Conservation (phyloP, 1,284 basidiomycete genomes). For the Neotropicomus parvogracilis region DNA sequence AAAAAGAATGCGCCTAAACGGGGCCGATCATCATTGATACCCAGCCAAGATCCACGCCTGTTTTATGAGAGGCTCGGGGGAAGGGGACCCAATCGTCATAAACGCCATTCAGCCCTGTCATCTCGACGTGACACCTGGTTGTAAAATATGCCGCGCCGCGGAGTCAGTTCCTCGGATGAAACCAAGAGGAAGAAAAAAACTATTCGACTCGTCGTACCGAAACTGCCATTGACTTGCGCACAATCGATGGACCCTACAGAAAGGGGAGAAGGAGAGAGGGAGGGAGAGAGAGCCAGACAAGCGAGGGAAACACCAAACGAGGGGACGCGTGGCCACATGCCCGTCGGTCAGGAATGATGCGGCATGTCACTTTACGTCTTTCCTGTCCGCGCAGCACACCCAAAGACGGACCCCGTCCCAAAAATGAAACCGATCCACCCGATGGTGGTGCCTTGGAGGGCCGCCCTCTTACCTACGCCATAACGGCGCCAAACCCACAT, state of each 20-base stretch:
- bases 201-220: slow-evolving; percentile 10
- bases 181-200: slow-evolving; percentile 1
- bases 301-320: background rate
- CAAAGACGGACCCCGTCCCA: slow-evolving; percentile 2
- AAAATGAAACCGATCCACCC: slow-evolving; percentile 16
- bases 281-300: background rate
- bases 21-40: slow-evolving; percentile 23
- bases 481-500: slow-evolving; percentile 11
- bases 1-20: background rate
- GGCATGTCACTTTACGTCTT: slow-evolving; percentile 27
- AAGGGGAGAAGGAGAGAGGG: background rate
- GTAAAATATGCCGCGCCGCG: slow-evolving; percentile 20
- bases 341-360: slow-evolving; percentile 23
- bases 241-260: background rate
- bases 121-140: slow-evolving; percentile 16
- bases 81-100: slow-evolving; percentile 7
- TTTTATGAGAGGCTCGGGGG: slow-evolving; percentile 10
- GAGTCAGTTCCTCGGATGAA: slow-evolving; percentile 16
- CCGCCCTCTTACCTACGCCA: slow-evolving; percentile 14
- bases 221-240: background rate
- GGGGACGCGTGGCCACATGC: slow-evolving; percentile 16
- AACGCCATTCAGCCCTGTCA: slow-evolving; percentile 16
- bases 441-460: slow-evolving; percentile 3
- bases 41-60: slow-evolving; percentile 23
- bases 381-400: slow-evolving; percentile 10